A percentile compares a stretch with the other conserved stretches of the same genome.
phyloP scores from a whole-genome alignment of 768 basidiomycete species.

The Russula sp. region DNA sequence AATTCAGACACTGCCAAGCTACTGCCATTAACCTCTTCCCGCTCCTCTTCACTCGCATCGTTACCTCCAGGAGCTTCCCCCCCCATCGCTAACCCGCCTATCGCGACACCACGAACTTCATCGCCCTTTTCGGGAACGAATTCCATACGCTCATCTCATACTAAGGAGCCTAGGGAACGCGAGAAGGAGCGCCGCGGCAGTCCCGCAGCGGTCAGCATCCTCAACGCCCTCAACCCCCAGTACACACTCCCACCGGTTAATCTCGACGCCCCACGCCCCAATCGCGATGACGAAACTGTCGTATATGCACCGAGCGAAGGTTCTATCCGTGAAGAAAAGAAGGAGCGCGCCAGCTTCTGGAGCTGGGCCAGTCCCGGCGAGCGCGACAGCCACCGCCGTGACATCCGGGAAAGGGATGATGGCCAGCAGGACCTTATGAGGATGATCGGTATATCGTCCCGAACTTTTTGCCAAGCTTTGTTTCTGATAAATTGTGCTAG shows the following conservation, averaged over 20 bases:
- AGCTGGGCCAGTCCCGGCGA: slow-evolving; percentile 30
- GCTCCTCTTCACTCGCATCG: slow-evolving; percentile 47
- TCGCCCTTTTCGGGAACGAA: slow-evolving; percentile 10
- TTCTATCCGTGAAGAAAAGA: slow-evolving; percentile 33
- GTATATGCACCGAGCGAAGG: slow-evolving; percentile 22
- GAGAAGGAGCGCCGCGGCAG: slow-evolving; percentile 27
- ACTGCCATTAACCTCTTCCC: slow-evolving; percentile 33
- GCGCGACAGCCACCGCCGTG: slow-evolving; percentile 37
- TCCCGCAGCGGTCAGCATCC: slow-evolving; percentile 46
- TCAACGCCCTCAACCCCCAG: slow-evolving; percentile 58
- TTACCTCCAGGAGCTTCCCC: slow-evolving; percentile 42
- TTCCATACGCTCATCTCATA: slow-evolving; percentile 16
- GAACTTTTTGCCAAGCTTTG: not conserved
- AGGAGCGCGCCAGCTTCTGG: slow-evolving; percentile 55
- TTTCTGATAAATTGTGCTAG: slow-evolving; percentile 33
- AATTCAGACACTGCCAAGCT: slow-evolving; percentile 22
- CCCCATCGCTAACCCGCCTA: slow-evolving; percentile 30
- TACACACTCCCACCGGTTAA: slow-evolving; percentile 24
- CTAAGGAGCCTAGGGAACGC: slow-evolving; percentile 27
- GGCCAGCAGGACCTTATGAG: slow-evolving; percentile 51
- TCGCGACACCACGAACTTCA: slow-evolving; percentile 12
- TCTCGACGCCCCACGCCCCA: slow-evolving; percentile 26
- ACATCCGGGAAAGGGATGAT: slow-evolving; percentile 35
- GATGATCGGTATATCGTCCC: slow-evolving; percentile 53
- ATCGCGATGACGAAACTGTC: slow-evolving; percentile 31